Evolutionary conservation across 495 filamentous ascomycete species (phyloP).

Genomic region (Lepraria neglecta): DNA sequence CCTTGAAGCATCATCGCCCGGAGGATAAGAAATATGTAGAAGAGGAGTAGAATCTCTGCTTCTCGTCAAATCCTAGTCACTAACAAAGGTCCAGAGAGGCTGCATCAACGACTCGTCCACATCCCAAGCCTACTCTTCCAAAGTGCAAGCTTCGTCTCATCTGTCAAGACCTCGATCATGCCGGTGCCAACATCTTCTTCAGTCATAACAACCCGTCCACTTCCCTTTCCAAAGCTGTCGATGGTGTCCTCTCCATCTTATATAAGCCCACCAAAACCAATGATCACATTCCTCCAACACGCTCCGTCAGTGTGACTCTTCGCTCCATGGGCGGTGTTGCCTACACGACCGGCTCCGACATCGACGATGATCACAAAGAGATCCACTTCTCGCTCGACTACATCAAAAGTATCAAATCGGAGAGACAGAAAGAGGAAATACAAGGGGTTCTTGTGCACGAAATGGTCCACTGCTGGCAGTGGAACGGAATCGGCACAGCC

Average conservation of each 20-base stretch:
- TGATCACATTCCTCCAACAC: constrained; percentile 47
- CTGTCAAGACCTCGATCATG: constrained; percentile 60
- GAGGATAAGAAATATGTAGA: not conserved
- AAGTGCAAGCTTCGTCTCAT: constrained; percentile 65
- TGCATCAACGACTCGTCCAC: constrained; percentile 14
- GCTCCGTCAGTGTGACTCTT: constrained; percentile 84
- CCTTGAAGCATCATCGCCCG: constrained; percentile 1
- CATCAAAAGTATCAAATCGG: constrained; percentile 45
- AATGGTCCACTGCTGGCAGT: constrained; percentile 94
- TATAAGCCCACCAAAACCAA: constrained; percentile 21
- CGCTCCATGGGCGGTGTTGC: constrained; percentile 75
- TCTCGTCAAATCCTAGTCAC: no score
- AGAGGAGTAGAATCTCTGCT: not conserved
- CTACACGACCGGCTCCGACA: constrained; percentile 75
- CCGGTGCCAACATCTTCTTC: constrained; percentile 59
- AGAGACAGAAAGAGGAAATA: constrained; percentile 53
- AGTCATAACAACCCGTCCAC: constrained; percentile 47
- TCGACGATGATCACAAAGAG: constrained; percentile 88
- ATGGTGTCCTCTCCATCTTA: constrained; percentile 38
- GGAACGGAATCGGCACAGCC: constrained; percentile 54
- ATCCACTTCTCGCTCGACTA: constrained; percentile 84
- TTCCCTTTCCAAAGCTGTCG: constrained; percentile 59
- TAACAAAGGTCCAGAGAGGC: not conserved
- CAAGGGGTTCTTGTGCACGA: constrained; percentile 83
- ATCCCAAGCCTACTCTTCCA: constrained; percentile 32